phyloP scores from a whole-genome alignment of 345 rosid species.

The Erodium maritimum region DNA sequence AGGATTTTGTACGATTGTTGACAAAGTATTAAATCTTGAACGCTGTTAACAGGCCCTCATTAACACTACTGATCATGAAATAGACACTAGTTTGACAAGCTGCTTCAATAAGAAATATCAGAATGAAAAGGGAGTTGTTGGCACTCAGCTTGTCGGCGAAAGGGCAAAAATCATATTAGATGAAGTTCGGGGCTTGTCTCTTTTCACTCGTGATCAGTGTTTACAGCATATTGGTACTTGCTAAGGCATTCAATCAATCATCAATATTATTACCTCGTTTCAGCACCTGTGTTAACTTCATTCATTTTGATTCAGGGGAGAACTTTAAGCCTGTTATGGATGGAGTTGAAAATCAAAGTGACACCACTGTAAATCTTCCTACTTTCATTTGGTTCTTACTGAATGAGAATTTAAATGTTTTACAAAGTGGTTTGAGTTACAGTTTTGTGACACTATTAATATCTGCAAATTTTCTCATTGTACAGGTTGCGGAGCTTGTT shows the following conservation, averaged over 20 bases:
- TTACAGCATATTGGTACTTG: constrained; percentile 64
- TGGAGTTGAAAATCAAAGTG: constrained; percentile 50
- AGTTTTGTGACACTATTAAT: no score
- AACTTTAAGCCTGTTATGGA: constrained; percentile 61
- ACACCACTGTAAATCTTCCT: constrained; percentile 31
- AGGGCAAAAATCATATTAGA: constrained; percentile 80
- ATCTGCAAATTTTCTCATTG: neutral
- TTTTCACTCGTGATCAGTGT: constrained; percentile 66
- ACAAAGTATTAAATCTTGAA: constrained; percentile 1
- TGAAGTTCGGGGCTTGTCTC: constrained; percentile 58
- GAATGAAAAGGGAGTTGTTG: constrained; percentile 64
- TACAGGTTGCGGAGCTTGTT: constrained; percentile 72
- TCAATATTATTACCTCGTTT: constrained; percentile 1
- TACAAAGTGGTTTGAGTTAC: no score
- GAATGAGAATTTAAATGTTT: neutral
- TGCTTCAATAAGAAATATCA: constrained; percentile 43
- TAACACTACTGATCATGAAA: constrained; percentile 68
- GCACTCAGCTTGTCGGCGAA: constrained; percentile 73
- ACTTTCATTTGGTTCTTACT: neutral
- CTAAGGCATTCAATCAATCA: constrained; percentile 1
- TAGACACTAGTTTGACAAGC: constrained; percentile 50
- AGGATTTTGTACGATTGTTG: neutral
- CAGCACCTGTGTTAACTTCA: constrained; percentile 11
- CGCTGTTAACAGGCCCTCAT: constrained; percentile 53
- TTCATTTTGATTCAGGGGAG: constrained; percentile 40